phyloP scores from a whole-genome alignment of 345 rosid species.

The Sonneratia caseolaris region DNA sequence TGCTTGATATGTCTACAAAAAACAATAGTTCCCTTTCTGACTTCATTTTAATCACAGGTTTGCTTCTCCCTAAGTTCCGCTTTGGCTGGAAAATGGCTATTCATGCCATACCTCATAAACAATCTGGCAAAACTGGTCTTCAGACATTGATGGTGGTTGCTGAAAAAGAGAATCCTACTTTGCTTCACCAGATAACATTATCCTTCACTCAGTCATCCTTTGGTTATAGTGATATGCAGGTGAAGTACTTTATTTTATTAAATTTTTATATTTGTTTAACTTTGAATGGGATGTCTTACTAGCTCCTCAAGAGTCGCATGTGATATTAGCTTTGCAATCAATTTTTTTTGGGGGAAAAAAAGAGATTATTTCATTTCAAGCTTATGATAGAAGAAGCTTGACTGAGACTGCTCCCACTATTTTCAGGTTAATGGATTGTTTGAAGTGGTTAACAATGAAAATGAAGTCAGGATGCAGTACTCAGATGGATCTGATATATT shows the following conservation, averaged over 20 bases:
- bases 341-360: neutral
- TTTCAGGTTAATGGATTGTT: conserved; percentile 56
- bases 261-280: neutral
- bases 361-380: neutral
- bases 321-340: neutral
- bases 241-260: conserved; percentile 7
- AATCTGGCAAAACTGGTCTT: conserved; percentile 38
- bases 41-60: conserved; percentile 31
- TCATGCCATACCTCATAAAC: conserved; percentile 47
- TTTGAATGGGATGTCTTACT: neutral
- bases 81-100: conserved; percentile 75
- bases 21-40: neutral
- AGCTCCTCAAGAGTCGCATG: no score
- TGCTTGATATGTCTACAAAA: no score
- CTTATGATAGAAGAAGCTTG: conserved; percentile 11
- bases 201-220: conserved; percentile 35
- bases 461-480: conserved; percentile 52
- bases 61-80: conserved; percentile 74
- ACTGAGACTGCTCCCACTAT: conserved; percentile 5
- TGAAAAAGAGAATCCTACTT: conserved; percentile 42
- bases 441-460: conserved; percentile 72
- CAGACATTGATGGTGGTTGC: conserved; percentile 72
- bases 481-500: conserved; percentile 49
- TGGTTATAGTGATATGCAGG: conserved; percentile 46
- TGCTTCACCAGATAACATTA: conserved; percentile 38